These are phyloP conservation scores for Ascochyta lentis DNA, from an alignment of 2,329 filamentous ascomycete species.

Conservation along the genomic window DNA sequence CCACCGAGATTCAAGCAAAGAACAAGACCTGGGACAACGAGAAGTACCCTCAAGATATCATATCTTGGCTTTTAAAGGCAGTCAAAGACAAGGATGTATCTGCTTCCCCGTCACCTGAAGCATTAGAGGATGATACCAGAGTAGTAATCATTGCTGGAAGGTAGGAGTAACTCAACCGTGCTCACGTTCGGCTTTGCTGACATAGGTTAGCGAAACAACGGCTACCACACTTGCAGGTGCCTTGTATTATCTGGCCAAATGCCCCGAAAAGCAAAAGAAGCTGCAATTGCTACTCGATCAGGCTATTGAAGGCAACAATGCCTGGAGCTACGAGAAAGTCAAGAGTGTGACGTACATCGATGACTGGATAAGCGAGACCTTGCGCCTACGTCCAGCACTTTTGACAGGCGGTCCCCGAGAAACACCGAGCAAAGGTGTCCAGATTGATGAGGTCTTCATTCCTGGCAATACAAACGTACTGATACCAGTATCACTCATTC, in stretches of 20 bases:
- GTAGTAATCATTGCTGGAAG: conserved; percentile 46
- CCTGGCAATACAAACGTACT: conserved; percentile 22
- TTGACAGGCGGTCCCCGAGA: conserved; percentile 43
- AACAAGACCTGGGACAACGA: conserved; percentile 32
- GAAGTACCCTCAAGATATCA: conserved; percentile 45
- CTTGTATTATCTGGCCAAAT: conserved; percentile 41
- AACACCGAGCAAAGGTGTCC: conserved; percentile 45
- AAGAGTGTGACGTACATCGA: conserved; percentile 38
- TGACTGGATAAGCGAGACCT: conserved; percentile 40
- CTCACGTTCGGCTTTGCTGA: not conserved
- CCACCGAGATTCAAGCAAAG: conserved; percentile 41
- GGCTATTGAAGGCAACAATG: conserved; percentile 22
- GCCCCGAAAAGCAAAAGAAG: conserved; percentile 35
- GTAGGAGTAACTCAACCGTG: conserved; percentile 7
- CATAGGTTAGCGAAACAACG: conserved; percentile 42
- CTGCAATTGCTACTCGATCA: conserved; percentile 39
- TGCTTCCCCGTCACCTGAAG: conserved; percentile 39
- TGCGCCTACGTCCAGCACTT: conserved; percentile 49
- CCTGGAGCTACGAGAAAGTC: conserved; percentile 40
- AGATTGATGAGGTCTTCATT: conserved; percentile 28
- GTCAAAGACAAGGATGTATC: conserved; percentile 46
- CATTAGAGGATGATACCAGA: conserved; percentile 44
- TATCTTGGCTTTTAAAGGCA: conserved; percentile 52
- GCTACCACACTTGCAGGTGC: conserved; percentile 35
- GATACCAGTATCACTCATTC: conserved; percentile 22